Conservation (phyloP, 2,329 filamentous ascomycete species). For the Ophiobolus disseminans region DNA sequence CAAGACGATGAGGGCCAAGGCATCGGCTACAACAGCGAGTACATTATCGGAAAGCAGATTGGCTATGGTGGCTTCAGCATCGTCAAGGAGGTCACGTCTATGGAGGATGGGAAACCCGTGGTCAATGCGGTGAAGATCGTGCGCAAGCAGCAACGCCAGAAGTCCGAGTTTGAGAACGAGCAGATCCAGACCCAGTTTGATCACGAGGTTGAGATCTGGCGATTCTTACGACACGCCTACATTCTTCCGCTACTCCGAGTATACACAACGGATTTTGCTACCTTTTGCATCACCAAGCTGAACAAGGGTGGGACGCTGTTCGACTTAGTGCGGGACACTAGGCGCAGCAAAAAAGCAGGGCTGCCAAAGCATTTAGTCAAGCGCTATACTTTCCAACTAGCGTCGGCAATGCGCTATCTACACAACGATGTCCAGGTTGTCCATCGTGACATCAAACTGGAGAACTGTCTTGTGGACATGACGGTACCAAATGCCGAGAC, state of each 20-base stretch:
- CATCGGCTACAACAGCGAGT: slow-evolving; percentile 66
- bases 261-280: slow-evolving; percentile 72
- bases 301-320: slow-evolving; percentile 70
- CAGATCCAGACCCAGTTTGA: slow-evolving; percentile 71
- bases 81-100: slow-evolving; percentile 71
- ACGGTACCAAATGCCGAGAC: slow-evolving; percentile 55
- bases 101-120: slow-evolving; percentile 60
- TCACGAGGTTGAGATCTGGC: slow-evolving; percentile 72
- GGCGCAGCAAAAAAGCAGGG: slow-evolving; percentile 52
- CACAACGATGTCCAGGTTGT: slow-evolving; percentile 72
- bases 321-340: slow-evolving; percentile 65
- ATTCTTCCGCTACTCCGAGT: slow-evolving; percentile 68
- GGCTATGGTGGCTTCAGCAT: slow-evolving; percentile 71
- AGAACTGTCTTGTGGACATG: slow-evolving; percentile 70
- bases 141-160: slow-evolving; percentile 63
- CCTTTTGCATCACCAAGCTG: slow-evolving; percentile 71
- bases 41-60: slow-evolving; percentile 71
- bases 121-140: slow-evolving; percentile 73
- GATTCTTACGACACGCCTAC: slow-evolving; percentile 68
- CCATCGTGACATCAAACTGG: slow-evolving; percentile 72
- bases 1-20: slow-evolving; percentile 73
- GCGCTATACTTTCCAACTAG: slow-evolving; percentile 68
- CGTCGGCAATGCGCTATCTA: slow-evolving; percentile 69
- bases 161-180: slow-evolving; percentile 68
- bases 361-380: slow-evolving; percentile 61